Percentiles rank a stretch among this genome's conserved stretches.
phyloP scores from a whole-genome alignment of 305 asterid genomes.

The Ilex paraguariensis region DNA sequence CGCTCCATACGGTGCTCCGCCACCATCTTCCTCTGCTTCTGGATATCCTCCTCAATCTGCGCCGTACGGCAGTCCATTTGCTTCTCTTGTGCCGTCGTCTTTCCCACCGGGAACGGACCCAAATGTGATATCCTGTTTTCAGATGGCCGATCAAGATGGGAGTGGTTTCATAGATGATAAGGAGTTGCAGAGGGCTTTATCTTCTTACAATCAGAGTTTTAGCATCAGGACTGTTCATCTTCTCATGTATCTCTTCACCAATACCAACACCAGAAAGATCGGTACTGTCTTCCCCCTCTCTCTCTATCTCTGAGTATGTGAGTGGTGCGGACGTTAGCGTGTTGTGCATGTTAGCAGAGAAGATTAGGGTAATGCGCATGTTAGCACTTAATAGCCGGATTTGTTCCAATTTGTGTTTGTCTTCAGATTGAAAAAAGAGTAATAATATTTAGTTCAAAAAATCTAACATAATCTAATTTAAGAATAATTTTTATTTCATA shows the following conservation, averaged over 20 bases:
- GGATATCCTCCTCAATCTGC: conserved; percentile 33
- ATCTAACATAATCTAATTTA: too few relatives aligned
- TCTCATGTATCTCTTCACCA: conserved; percentile 83
- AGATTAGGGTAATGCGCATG: too few relatives aligned
- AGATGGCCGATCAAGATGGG: conserved; percentile 84
- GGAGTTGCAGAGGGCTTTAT: conserved; percentile 83
- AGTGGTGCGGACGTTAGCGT: background rate
- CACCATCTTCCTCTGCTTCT: conserved; percentile 27
- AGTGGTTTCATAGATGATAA: conserved; percentile 90
- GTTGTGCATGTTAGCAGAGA: too few relatives aligned
- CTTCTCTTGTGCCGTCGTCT: conserved; percentile 58
- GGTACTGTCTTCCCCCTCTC: conserved; percentile 26
- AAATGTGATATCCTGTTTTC: conserved; percentile 63
- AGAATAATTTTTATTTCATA: too few relatives aligned
- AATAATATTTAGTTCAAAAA: too few relatives aligned
- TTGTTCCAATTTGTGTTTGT: too few relatives aligned
- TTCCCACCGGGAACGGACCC: conserved; percentile 98
- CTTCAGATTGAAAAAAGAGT: too few relatives aligned
- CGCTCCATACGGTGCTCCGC: conserved; percentile 29
- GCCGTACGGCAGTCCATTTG: conserved; percentile 74
- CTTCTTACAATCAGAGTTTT: conserved; percentile 72
- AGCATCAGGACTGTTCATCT: conserved; percentile 88
- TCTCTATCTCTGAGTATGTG: background rate
- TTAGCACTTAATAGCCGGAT: too few relatives aligned
- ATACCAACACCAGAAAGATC: conserved; percentile 61